These are phyloP conservation scores for Bassia scoparia DNA, from an alignment of 148 eudicot species.

Conservation along the genomic window DNA sequence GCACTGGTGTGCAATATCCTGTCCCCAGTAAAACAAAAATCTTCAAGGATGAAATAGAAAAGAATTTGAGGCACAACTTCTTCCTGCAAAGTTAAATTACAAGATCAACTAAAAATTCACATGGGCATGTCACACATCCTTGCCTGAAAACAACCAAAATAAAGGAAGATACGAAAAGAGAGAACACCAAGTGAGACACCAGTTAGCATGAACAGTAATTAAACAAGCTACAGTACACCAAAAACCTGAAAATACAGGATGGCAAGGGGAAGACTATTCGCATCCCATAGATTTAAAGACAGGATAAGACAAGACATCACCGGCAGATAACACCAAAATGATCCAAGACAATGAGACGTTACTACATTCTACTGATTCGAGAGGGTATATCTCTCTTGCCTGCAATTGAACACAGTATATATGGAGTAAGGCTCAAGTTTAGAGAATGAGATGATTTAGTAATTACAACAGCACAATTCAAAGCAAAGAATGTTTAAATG, in stretches of 20 bases:
- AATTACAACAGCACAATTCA: no score
- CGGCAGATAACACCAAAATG: slow-evolving; percentile 85
- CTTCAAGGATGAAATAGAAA: slow-evolving; percentile 90
- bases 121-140: neutral
- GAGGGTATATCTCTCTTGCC: slow-evolving; percentile 71
- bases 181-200: neutral
- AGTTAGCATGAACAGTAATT: neutral
- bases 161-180: neutral
- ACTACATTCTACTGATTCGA: slow-evolving; percentile 84
- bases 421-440: slow-evolving; percentile 6
- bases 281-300: slow-evolving; percentile 93
- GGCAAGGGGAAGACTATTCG: slow-evolving; percentile 90
- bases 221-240: slow-evolving; percentile 39
- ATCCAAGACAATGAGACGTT: slow-evolving; percentile 62
- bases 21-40: slow-evolving; percentile 93
- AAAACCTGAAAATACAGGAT: slow-evolving; percentile 89
- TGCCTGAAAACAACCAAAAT: neutral
- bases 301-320: slow-evolving; percentile 85
- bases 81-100: slow-evolving; percentile 50
- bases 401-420: slow-evolving; percentile 35
- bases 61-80: slow-evolving; percentile 66
- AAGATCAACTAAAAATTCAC: slow-evolving; percentile 15
- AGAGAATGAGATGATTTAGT: no score
- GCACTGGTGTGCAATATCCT: slow-evolving; percentile 90
- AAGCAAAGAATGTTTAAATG: no score